phyloP scores from a whole-genome alignment of 495 filamentous ascomycete species.

The Astrothelium subdiscretum region DNA sequence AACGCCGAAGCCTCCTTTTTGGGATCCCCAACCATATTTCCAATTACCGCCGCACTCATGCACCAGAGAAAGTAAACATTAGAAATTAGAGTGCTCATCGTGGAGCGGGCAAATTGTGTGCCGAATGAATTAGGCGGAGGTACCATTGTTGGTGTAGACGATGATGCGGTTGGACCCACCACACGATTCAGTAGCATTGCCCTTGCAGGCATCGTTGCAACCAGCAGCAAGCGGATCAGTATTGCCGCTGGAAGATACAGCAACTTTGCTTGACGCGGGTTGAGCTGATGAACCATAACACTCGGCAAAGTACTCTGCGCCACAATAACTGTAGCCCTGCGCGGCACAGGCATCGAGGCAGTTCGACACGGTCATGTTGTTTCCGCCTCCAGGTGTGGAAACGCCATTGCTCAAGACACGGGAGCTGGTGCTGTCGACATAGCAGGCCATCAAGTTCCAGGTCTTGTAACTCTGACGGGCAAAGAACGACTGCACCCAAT shows the following conservation, averaged over 20 bases:
- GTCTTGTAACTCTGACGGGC: conserved; percentile 5
- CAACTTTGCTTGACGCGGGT: neutral
- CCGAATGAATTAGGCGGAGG: neutral
- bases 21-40: too few relatives aligned
- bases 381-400: neutral
- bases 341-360: conserved; percentile 7
- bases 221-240: conserved; percentile 4
- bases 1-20: neutral
- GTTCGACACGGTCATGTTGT: conserved; percentile 4
- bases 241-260: neutral
- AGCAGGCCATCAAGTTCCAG: conserved; percentile 11
- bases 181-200: conserved; percentile 8
- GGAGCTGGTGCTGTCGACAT: conserved; percentile 3
- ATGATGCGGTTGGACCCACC: conserved; percentile 8
- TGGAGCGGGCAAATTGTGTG: neutral
- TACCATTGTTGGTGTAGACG: conserved; percentile 10
- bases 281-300: neutral
- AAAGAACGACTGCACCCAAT: conserved; percentile 4
- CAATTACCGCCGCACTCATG: neutral
- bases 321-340: conserved; percentile 6
- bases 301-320: conserved; percentile 5
- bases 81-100: neutral
- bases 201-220: conserved; percentile 5
- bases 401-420: conserved; percentile 1
- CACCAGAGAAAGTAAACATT: neutral